Base-by-base conservation (phyloP, 2,329 filamentous ascomycete genomes). In the Fusarium sp. region DNA sequence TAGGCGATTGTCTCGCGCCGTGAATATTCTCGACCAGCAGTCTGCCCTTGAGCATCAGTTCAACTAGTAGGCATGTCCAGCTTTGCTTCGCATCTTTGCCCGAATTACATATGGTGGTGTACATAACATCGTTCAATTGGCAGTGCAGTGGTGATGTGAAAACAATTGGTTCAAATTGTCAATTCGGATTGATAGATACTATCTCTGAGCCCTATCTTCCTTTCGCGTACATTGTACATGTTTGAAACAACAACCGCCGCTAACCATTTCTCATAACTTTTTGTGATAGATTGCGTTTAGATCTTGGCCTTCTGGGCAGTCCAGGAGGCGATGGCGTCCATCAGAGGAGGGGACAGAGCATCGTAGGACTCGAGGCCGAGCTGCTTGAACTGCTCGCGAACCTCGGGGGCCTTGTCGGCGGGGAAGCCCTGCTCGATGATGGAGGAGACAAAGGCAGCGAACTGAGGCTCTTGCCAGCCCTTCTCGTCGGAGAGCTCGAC, bases 401-500 rank as follows among this genome's bases (percentile, higher is more conserved):
- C 83, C 15, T 78, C 81, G 44, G 79, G 81, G 68, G 88, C 88
- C 32, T 79, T 77, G 13, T 76, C 72, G 0, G 87, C 83, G 42
- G 82, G 74, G 67, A 85, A 88, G 1, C 88, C 88, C 70, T 89
- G 86, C 81, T 90, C 88, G 57, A 90, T 88, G 56, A 90, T 85
- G 53, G 83, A 87, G 32, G 83, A 86, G 35, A 90, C 87, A 58
- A 90, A 91, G 0, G 83, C 88, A 3, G 88, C 88, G 65, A 90
- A 91, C 70, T 90, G 87, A 7, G 87, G 87, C 76, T 89, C 88
- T 75, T 90, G 87, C 87, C 88, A 90, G n/a, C 87, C 87, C 71
- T 83, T 80, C 51, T 82, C 74, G 46, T 82, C 77, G 15, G 81
- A 84, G 40, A 91, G 76, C 75, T 91, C 88, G 1, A 79, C 79